A percentile compares a stretch with the other conserved stretches of the same genome.
phyloP scores from a whole-genome alignment of 129 eudicot species.

The Artemisia tridentata region DNA sequence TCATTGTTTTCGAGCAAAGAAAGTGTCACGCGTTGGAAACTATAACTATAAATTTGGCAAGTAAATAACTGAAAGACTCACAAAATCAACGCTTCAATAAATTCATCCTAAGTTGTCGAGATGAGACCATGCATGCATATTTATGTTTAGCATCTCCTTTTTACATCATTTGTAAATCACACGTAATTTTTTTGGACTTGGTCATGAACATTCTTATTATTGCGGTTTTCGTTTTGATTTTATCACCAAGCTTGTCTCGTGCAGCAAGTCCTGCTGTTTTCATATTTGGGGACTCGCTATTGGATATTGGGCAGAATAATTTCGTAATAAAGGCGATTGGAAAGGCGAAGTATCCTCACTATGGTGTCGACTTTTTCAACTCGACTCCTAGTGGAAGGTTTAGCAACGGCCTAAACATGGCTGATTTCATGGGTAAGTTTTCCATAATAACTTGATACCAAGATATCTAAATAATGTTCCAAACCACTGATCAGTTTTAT shows the following conservation, averaged over 20 bases:
- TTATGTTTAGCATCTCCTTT: neutral
- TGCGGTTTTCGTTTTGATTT: neutral
- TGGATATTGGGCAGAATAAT: slow-evolving; percentile 29
- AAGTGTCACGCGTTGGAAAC: neutral
- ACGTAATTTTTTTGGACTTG: neutral
- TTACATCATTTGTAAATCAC: neutral
- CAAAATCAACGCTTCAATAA: slow-evolving; percentile 6
- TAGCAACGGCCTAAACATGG: slow-evolving; percentile 31
- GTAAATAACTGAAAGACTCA: slow-evolving; percentile 5
- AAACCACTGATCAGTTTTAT: no score
- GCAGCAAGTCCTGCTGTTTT: slow-evolving; percentile 23
- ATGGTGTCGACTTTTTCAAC: slow-evolving; percentile 33
- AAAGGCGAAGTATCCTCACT: slow-evolving; percentile 31
- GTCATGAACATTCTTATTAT: slow-evolving; percentile 12
- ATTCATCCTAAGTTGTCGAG: neutral
- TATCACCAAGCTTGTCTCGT: neutral
- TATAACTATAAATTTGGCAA: slow-evolving; percentile 1
- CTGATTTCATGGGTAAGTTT: slow-evolving; percentile 26
- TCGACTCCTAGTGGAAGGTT: slow-evolving; percentile 36
- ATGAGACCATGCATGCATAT: neutral
- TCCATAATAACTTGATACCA: neutral
- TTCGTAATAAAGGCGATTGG: slow-evolving; percentile 4
- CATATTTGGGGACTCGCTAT: slow-evolving; percentile 27
- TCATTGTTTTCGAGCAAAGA: slow-evolving; percentile 5
- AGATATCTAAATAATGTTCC: no score